These are phyloP conservation scores for Quercus phellos DNA, from an alignment of 331 rosid species.

Conservation along the genomic window DNA sequence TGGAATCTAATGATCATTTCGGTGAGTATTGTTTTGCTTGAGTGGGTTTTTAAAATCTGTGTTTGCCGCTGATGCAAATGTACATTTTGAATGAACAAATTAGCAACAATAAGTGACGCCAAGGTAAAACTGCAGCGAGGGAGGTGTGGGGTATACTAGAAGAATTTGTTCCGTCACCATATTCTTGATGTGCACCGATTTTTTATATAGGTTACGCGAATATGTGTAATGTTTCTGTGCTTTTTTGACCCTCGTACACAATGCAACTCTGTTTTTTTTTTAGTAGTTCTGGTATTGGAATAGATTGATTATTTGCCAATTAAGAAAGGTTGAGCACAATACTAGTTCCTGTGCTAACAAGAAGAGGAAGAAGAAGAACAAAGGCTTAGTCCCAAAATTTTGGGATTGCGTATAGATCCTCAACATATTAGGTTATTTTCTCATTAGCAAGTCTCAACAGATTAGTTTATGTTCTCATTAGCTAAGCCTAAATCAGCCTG, in stretches of 20 bases:
- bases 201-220: constrained; percentile 17
- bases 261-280: background rate
- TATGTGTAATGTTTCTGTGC: constrained; percentile 12
- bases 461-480: background rate
- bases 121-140: constrained; percentile 93
- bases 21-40: constrained; percentile 36
- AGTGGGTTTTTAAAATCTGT: background rate
- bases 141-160: constrained; percentile 98
- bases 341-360: background rate
- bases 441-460: too few relatives aligned
- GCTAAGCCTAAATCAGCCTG: background rate
- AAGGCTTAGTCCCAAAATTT: too few relatives aligned
- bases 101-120: constrained; percentile 94
- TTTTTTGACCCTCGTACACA: background rate
- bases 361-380: fast-evolving
- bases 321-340: background rate
- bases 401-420: too few relatives aligned
- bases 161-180: constrained; percentile 85
- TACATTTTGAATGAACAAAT: constrained; percentile 45
- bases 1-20: constrained; percentile 95
- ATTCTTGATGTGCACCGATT: constrained; percentile 48
- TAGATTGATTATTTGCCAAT: background rate
- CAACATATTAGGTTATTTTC: too few relatives aligned
- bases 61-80: background rate
- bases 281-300: background rate